Base-by-base conservation (phyloP, 768 basidiomycete species). In the Obba rivulosa region DNA sequence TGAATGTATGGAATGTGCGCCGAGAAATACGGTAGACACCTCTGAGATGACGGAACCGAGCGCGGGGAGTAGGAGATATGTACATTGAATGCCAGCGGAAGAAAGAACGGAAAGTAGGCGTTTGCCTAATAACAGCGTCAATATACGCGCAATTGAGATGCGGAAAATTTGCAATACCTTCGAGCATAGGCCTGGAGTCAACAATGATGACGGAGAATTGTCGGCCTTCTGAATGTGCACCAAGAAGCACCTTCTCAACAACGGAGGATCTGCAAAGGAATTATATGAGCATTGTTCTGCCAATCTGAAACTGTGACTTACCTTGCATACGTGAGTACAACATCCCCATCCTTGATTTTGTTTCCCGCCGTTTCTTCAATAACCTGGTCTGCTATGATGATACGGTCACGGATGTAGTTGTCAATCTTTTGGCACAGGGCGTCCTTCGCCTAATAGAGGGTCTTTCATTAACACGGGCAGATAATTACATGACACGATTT, bases 341-440 rank as follows among this genome's bases (percentile, higher is more conserved):
- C 84, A 67, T 96, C 93, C 7, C 88, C 92, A 55, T 96, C 83
- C 57, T 91, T 90, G 61, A 99, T 97, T 71, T 98, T 98, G 60
- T 84, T 88, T 41, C 83, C 81, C 0, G 93, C 92, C 45, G 85
- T 79, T 52, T 87, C 83, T 62, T 90, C 83, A 41, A 99, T 98
- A 45, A 98, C 90, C 62, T 93, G 81, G 66, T 88, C 95, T 2
- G 96, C 96, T 39, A 90, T 76, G 53, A 90, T 83, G 57, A 99
- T 96, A 39, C 93, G 80, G 68, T 98, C 95, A 22, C 85, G 83
- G 61, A 98, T 89, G 64, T 95, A 99, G 48, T 83, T 81, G 62
- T 95, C 92, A 48, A 99, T 97, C 59, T 87, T 86, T 42, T 76
- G 72, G 59, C 87, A 87, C 4, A 99, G 70, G 3, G 74, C 73